phyloP scores from a whole-genome alignment of 2,329 filamentous ascomycete species.

The Neofusicoccum umdonicola region DNA sequence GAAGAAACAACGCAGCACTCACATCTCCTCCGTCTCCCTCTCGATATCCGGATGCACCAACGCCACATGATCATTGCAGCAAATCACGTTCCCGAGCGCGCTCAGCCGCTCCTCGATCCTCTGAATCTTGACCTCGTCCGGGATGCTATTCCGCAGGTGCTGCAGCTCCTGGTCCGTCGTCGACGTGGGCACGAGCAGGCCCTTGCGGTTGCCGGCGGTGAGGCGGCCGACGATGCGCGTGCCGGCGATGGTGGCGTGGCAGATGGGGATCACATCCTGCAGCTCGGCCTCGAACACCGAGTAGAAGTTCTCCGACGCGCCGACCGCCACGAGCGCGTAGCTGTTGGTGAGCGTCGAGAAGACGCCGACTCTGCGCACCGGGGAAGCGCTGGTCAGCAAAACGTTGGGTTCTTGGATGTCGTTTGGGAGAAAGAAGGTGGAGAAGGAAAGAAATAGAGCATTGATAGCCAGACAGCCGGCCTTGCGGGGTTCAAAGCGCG shows the following conservation, averaged over 20 bases:
- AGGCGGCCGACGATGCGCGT: constrained; percentile 94
- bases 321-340: constrained; percentile 90
- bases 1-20: constrained; percentile 17
- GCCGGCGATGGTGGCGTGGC: constrained; percentile 92
- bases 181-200: constrained; percentile 90
- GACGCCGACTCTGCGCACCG: constrained; percentile 76
- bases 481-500: too few species aligned
- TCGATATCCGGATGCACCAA: constrained; percentile 95
- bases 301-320: constrained; percentile 98
- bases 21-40: constrained; percentile 96
- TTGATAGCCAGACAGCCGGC: background rate
- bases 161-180: constrained; percentile 98
- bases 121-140: constrained; percentile 89
- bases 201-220: constrained; percentile 95
- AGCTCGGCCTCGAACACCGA: constrained; percentile 97
- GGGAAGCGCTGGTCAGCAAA: background rate
- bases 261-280: constrained; percentile 95
- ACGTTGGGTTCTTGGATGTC: too few species aligned
- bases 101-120: constrained; percentile 96
- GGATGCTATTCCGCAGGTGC: constrained; percentile 91
- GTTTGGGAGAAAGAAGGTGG: background rate
- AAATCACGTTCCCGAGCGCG: constrained; percentile 95
- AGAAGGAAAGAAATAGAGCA: background rate
- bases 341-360: constrained; percentile 97
- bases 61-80: constrained; percentile 93